Conservation (phyloP, 2,329 filamentous ascomycete genomes). For the Colletotrichum gloeosporioides region DNA sequence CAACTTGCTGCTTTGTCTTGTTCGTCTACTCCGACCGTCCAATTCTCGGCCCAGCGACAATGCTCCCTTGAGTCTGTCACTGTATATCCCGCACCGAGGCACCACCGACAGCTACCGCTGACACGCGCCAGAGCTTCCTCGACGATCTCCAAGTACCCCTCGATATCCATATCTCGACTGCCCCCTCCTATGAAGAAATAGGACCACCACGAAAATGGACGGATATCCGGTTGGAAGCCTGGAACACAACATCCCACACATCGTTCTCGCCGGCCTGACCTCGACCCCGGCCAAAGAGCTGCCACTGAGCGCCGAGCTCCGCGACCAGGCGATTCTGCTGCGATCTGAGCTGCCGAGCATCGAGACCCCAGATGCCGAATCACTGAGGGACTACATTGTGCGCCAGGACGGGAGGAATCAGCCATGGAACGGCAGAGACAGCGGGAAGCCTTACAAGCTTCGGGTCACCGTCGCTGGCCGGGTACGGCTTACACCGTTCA, state of each 20-base stretch:
- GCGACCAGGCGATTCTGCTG: slow-evolving; percentile 65
- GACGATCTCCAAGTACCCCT: slow-evolving; percentile 1
- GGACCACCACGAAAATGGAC: slow-evolving; percentile 63
- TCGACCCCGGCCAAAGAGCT: slow-evolving; percentile 44
- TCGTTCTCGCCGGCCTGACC: slow-evolving; percentile 80
- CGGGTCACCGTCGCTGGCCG: slow-evolving; percentile 78
- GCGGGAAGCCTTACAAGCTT: slow-evolving; percentile 62
- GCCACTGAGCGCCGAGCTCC: slow-evolving; percentile 54
- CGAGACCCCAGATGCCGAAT: slow-evolving; percentile 67
- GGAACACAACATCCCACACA: slow-evolving; percentile 83
- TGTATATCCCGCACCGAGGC: background rate
- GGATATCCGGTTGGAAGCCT: slow-evolving; percentile 81
- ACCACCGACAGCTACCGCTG: background rate
- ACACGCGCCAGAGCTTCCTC: background rate
- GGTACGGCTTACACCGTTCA: slow-evolving; percentile 59
- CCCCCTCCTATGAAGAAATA: slow-evolving; percentile 31
- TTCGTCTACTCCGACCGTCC: background rate
- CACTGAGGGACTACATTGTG: slow-evolving; percentile 70
- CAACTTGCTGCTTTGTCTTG: background rate
- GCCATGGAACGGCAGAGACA: slow-evolving; percentile 70
- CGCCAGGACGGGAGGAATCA: slow-evolving; percentile 67
- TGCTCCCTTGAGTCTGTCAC: background rate
- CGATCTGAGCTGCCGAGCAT: slow-evolving; percentile 75
- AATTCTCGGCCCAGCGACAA: background rate
- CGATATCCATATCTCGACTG: background rate